A percentile compares a stretch with the other conserved stretches of the same genome.
These are phyloP conservation scores for Blastobotrys mokoenaii DNA, from an alignment of 805 yeast genomes.

Conservation along the genomic window DNA sequence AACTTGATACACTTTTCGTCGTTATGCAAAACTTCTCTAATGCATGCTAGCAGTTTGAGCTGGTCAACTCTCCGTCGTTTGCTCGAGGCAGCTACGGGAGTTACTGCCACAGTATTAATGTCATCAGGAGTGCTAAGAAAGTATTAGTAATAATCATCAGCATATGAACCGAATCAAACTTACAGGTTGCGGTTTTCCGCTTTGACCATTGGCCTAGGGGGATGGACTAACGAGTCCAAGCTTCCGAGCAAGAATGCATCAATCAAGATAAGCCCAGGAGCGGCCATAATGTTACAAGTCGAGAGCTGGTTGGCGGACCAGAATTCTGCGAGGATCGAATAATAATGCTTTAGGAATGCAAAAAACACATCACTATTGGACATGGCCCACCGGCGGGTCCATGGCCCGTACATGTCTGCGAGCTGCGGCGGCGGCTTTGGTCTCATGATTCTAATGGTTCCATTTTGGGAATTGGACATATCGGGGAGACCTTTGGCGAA, in stretches of 20 bases:
- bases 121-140: background rate
- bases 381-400: slow-evolving; percentile 30
- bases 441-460: background rate
- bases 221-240: slow-evolving; percentile 18
- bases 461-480: background rate
- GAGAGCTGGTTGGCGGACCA: slow-evolving; percentile 10
- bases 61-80: slow-evolving; percentile 26
- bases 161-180: too few species aligned
- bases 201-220: slow-evolving; percentile 3
- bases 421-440: slow-evolving; percentile 13
- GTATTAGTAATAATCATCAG: too few species aligned
- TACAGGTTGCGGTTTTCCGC: background rate
- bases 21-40: slow-evolving; percentile 32
- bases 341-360: slow-evolving; percentile 35
- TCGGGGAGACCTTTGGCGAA: slow-evolving; percentile 5
- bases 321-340: slow-evolving; percentile 24
- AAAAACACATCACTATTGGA: slow-evolving; percentile 31
- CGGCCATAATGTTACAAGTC: slow-evolving; percentile 16
- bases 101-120: slow-evolving; percentile 15
- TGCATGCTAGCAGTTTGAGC: slow-evolving; percentile 25
- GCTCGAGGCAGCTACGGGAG: slow-evolving; percentile 16
- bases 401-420: slow-evolving; percentile 24
- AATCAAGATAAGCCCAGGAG: slow-evolving; percentile 20
- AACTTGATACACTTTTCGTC: slow-evolving; percentile 26
- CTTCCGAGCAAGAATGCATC: slow-evolving; percentile 21